Base-by-base conservation (phyloP, 345 rosid species). In the Sonneratia alba region DNA sequence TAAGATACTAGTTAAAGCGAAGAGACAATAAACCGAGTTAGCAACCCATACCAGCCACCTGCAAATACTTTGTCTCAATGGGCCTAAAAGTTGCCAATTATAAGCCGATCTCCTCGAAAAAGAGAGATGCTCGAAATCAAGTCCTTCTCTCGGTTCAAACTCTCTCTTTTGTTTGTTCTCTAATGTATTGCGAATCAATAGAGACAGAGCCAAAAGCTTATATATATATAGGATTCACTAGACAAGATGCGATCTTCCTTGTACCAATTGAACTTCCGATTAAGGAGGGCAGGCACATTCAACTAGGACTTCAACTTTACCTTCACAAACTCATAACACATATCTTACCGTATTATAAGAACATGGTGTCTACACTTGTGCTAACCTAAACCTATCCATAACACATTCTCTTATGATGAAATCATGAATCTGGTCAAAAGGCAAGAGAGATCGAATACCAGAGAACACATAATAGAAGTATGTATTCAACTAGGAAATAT, bases 71-170 rank as follows among this genome's bases (percentile, higher is more conserved):
- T 22, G 36, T 7, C 14, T 3, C 22, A n/a, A 24, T 59, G 36
- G 36, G 64, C 64, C 64, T 8, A 59, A 59, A 59, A 59, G 64
- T 21, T 9, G 22, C 64, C 64, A 59, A 59, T 59, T 59, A 59
- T 59, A 22, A 59, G 36, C 62, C 32, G n/a, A 56, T 45, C n/a
- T 22, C 62, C 32, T 56, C 24, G 32, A 15, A 15, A 13, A n/a
- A n/a, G n/a, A n/a, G n/a, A n/a, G n/a, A n/a, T n/a, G n/a, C 32
- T 56, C 24, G 32, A 15, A 15, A 13, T 49, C 55, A 21, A 19
- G 32, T 56, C 62, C 18, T 56, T 56, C 62, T 56, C 4, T 56
- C 18, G 62, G 62, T 6, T 21, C 24, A 19, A 19, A 27, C n/a
- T 56, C 21, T 56, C 24, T 56, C 10, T 27, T 14, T 45, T 14